Percentiles rank a stretch among this genome's conserved stretches.
Conservation (phyloP, 2,329 filamentous ascomycete genomes). For the Paraconiothyrium brasiliense region DNA sequence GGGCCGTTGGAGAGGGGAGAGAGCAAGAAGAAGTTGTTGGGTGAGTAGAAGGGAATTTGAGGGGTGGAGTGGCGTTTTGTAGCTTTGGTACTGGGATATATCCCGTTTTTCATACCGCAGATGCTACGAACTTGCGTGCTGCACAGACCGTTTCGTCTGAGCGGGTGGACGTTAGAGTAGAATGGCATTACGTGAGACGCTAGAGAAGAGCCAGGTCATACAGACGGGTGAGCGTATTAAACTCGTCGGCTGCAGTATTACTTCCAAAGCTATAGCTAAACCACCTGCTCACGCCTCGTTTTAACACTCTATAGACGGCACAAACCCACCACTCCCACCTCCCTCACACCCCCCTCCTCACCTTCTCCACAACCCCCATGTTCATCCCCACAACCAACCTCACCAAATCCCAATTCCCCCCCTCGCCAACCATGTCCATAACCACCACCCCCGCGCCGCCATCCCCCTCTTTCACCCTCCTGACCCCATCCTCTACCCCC, state of each 20-base stretch:
- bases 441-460: slow-evolving; percentile 88
- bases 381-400: slow-evolving; percentile 93
- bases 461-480: slow-evolving; percentile 65
- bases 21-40: slow-evolving; percentile 1
- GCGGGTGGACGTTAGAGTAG: too few species aligned
- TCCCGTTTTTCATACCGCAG: too few species aligned
- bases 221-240: too few species aligned
- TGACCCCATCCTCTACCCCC: not conserved
- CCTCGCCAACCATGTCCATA: slow-evolving; percentile 89
- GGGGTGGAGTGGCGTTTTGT: too few species aligned
- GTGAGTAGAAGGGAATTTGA: not conserved
- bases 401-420: slow-evolving; percentile 90
- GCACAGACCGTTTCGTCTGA: too few species aligned
- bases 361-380: slow-evolving; percentile 59
- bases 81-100: too few species aligned
- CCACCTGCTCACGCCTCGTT: not conserved
- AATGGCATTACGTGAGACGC: too few species aligned
- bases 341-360: not conserved
- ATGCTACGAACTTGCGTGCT: too few species aligned
- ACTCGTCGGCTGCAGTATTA: too few species aligned
- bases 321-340: not conserved
- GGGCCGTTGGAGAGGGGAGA: not conserved
- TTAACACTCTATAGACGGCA: not conserved
- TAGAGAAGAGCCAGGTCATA: too few species aligned
- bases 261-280: too few species aligned